Evolutionary conservation across 78 protist species (phyloP), one percentile per base, ranked within the genome.

Genomic region (Carpediemonas membranifera): DNA sequence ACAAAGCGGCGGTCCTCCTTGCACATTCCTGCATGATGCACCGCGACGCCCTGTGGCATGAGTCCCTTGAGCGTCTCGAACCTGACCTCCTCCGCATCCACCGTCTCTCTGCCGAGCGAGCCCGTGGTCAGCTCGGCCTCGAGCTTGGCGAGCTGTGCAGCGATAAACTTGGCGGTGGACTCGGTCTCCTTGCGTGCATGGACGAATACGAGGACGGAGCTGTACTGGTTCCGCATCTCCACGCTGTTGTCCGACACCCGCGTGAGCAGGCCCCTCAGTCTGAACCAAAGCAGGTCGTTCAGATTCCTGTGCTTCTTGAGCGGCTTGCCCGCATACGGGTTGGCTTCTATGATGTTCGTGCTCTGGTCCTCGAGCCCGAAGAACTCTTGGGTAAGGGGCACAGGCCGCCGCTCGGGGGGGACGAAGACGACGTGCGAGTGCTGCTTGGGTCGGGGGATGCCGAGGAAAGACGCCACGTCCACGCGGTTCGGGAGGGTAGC

Each of bases 401-500:
- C 84, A 15, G 99, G 99, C n/a, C n/a, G n/a, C 16, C 99, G 86
- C 71, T 54, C 88, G 28, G 71, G 24, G 64, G 63, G 30, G 64
- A 85, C 98, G 64, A 97, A 97, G 67, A 69, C 68, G 80, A 93
- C 90, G 30, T 92, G 77, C 0, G 71, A 73, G n/a, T 59, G 43
- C 28, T 71, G 52, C 88, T 90, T 43, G 37, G 89, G 96, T 35
- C 96, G 88, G 36, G 53, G 59, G 21, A 50, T 35, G n/a, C 27
- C n/a, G 35, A 95, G 74, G 59, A 95, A 86, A 13, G 81, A 47
- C 5, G 97, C 97, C 31, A 97, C 98, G 67, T 97, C 98, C 65
- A 84, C 83, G 80, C 86, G 92, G 78, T 95, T 95, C 33, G 99
- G 99, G 60, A 97, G 84, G 21, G 99, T 97, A 0, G 99, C 99